These are phyloP conservation scores for Aureobasidium sp. DNA, from an alignment of 2,329 filamentous ascomycete species.

Conservation along the genomic window DNA sequence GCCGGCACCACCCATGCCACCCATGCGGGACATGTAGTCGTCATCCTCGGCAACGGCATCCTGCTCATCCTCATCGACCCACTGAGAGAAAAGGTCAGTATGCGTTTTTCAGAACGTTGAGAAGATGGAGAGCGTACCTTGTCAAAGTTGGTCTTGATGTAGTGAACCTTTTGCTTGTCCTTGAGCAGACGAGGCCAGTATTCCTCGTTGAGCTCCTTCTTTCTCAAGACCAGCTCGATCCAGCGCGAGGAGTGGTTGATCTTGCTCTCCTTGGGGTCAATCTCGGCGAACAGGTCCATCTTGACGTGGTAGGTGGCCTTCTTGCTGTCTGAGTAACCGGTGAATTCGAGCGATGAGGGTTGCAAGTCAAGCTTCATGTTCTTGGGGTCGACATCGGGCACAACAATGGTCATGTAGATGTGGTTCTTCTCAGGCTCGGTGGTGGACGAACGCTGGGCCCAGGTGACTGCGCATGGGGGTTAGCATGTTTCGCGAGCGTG, in stretches of 20 bases:
- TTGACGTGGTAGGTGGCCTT: constrained; percentile 82
- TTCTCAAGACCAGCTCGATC: constrained; percentile 83
- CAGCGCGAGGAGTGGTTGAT: constrained; percentile 82
- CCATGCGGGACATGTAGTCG: constrained; percentile 44
- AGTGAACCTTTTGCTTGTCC: constrained; percentile 82
- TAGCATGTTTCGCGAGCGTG: constrained; percentile 3
- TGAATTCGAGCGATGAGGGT: constrained; percentile 68
- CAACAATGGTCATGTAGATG: constrained; percentile 85
- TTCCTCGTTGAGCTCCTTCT: constrained; percentile 92
- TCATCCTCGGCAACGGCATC: constrained; percentile 82
- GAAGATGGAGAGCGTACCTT: constrained; percentile 51
- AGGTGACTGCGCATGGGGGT: constrained; percentile 61
- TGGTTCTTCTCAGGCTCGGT: constrained; percentile 81
- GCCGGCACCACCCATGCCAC: constrained; percentile 28
- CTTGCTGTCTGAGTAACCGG: constrained; percentile 71
- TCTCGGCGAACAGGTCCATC: constrained; percentile 82
- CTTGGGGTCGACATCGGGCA: constrained; percentile 69
- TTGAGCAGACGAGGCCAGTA: constrained; percentile 96
- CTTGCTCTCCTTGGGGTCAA: constrained; percentile 77
- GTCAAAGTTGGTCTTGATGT: constrained; percentile 97
- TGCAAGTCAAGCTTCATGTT: constrained; percentile 78
- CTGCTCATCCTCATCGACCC: constrained; percentile 98
- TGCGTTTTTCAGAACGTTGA: neutral
- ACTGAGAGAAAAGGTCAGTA: constrained; percentile 37
- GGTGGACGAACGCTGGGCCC: constrained; percentile 89